Base-by-base conservation (phyloP, 2,329 filamentous ascomycete genomes). In the Lachnellula subtilissima region DNA sequence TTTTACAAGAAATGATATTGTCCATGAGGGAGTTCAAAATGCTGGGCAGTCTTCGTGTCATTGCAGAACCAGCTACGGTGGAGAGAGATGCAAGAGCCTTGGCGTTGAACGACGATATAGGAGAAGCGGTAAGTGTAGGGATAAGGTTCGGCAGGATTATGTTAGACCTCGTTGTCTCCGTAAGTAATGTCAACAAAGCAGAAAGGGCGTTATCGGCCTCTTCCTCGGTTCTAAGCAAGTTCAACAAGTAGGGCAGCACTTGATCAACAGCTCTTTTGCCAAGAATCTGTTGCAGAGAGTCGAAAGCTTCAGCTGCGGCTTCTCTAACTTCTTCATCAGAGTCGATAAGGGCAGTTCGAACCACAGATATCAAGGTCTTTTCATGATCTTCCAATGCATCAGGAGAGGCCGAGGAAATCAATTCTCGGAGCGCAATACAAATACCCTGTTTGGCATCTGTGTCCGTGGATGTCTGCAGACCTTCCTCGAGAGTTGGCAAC, bases 101-200 rank as follows among this genome's bases (percentile, higher is more conserved):
- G 57, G 95, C 94, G 69, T 99, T 97, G 80, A 99, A 99, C 0
- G 87, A 84, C 28, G 91, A 89, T 65, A 99, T 96, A 1, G 94
- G 94, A 53, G 91, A 86, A 8, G 89, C 87, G 57, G 95, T 89
- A 35, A 99, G 81, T 2, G 92, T 97, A 0, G 95, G 94, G 58
- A 99, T 91, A 54, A 99, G 86, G 72, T 96, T 97, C 19, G 94
- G 95, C 56, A 99, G 77, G 66, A 99, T 99, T 65, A 96, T 92
- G 72, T 97, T 99, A 22, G 93, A 96, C 61, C 94, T 84, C 7
- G 91, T 94, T 15, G 90, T 86, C 72, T 99, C 94, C 0, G 93
- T 97, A 61, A 99, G 86, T 22, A 99, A 81, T 0, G 94, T 99
- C 60, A 99, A 82, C 45, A 99, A 85, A 43, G 94, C 95, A 51